Evolutionary conservation across 2,329 filamentous ascomycete genomes (phyloP).

Genomic region (Cladosporium oxysporum): DNA sequence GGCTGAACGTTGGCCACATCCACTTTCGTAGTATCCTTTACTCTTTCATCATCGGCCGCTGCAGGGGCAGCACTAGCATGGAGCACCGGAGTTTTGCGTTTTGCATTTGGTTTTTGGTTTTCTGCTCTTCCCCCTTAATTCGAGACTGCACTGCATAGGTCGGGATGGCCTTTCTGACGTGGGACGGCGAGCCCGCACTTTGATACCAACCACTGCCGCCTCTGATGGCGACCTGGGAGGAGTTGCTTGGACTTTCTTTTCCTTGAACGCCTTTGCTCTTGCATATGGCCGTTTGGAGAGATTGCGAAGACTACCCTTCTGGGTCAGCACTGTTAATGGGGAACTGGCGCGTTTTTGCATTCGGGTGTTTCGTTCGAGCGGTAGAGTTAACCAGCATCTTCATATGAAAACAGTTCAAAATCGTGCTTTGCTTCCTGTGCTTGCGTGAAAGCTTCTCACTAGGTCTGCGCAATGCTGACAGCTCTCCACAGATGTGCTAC

Average conservation of each 20-base stretch:
- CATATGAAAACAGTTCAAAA: conserved; percentile 4
- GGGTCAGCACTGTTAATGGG: conserved; percentile 9
- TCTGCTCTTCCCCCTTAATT: not conserved
- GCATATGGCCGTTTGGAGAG: conserved; percentile 1
- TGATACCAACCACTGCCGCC: conserved; percentile 9
- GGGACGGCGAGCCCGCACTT: not conserved
- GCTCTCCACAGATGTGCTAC: not conserved
- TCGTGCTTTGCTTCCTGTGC: not conserved
- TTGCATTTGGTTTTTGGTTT: not conserved
- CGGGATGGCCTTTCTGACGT: not conserved
- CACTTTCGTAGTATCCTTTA: conserved; percentile 16
- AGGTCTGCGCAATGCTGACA: not conserved
- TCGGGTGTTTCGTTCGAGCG: not conserved
- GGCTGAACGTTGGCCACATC: conserved; percentile 12
- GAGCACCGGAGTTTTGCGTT: conserved; percentile 7
- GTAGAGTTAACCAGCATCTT: conserved; percentile 10
- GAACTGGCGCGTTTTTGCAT: not conserved
- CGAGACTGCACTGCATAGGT: conserved; percentile 11
- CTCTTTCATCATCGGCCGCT: not conserved
- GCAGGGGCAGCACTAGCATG: conserved; percentile 5
- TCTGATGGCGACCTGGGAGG: not conserved
- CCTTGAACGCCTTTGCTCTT: conserved; percentile 11
- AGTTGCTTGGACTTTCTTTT: conserved; percentile 14
- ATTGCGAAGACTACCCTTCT: conserved; percentile 4
- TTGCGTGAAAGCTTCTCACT: not conserved